A percentile compares a stretch with the other conserved stretches of the same genome.
Evolutionary conservation across 495 filamentous ascomycete genomes (phyloP).

Genomic region (Penicillium mononematosum): DNA sequence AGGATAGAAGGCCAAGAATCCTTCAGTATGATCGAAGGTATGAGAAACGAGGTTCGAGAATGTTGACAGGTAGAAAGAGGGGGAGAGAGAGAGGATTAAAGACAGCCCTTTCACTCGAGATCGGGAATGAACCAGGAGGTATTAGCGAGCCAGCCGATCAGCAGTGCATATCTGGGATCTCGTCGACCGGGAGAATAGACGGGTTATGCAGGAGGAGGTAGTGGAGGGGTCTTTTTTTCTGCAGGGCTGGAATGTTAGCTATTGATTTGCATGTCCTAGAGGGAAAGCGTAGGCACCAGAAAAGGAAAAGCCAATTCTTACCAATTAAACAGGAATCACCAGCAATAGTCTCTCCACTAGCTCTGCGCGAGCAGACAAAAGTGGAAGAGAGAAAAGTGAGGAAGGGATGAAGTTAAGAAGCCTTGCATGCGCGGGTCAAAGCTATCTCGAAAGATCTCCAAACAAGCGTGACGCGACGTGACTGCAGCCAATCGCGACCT

Average conservation of each 20-base stretch:
- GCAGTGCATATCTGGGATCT: slow-evolving; percentile 22
- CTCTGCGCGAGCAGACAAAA: slow-evolving; percentile 18
- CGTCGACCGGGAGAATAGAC: slow-evolving; percentile 32
- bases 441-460: slow-evolving; percentile 36
- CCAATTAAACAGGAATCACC: slow-evolving; percentile 14
- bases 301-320: slow-evolving; percentile 14
- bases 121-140: slow-evolving; percentile 11
- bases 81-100: slow-evolving; percentile 6
- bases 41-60: slow-evolving; percentile 3
- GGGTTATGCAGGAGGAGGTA: slow-evolving; percentile 25
- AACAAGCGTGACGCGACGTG: slow-evolving; percentile 51
- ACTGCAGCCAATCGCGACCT: slow-evolving; percentile 42
- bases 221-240: slow-evolving; percentile 21
- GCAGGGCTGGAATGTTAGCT: slow-evolving; percentile 32
- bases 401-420: slow-evolving; percentile 27
- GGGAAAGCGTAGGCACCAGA: slow-evolving; percentile 3
- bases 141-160: slow-evolving; percentile 16
- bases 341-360: slow-evolving; percentile 17
- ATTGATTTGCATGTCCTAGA: slow-evolving; percentile 9
- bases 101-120: slow-evolving; percentile 16
- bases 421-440: slow-evolving; percentile 46
- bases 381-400: slow-evolving; percentile 27
- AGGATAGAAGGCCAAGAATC: not conserved
- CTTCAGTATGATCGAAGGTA: not conserved
- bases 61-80: slow-evolving; percentile 7